Base-by-base conservation (phyloP, 179 eudicot species). In the Camellia oleifera region DNA sequence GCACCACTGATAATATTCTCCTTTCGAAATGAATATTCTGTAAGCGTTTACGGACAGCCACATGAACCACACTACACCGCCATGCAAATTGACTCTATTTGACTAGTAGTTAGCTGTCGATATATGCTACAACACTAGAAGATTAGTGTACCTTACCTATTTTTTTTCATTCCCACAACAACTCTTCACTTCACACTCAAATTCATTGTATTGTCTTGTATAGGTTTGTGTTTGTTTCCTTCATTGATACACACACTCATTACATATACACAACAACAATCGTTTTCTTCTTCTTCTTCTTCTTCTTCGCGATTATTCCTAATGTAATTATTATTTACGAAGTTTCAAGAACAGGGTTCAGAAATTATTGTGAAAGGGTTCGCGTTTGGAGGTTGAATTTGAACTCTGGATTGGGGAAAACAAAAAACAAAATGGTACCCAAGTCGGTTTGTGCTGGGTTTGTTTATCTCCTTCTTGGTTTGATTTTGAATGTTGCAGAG, bases 391-490 rank as follows among this genome's bases (percentile, higher is more conserved):
- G 18, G 20, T 69, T 69, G 18, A 42, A 40, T 4, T 72, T 20
- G 58, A 52, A 0, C 58, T 50, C 42, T 18, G 60, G 75, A 17
- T 48, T 72, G 44, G 20, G 17, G 13, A 23, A 61, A 67, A 58
- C 15, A 32, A 20, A 23, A 61, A 57, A 58, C 15, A 58, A 2
- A 26, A 83, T 83, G 80, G 32, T 54, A 15, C 3, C 48, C 48
- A 74, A 79, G 23, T 62, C 80, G 82, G 70, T 79, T 32, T 56
- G 8, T 20, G 17, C 60, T 4, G 66, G 72, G 40, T 72, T 75
- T 45, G 69, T 40, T n/a, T 64, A 62, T 82, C 70, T 82, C 13
- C 52, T 77, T 64, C 26, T 73, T 23, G 79, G 82, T 61, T 54
- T 80, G 77, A 60, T 82, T 69, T 18, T 75, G 48, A 48, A 15